phyloP scores from a whole-genome alignment of 768 basidiomycete species.

The Paxillus ammoniavirescens region DNA sequence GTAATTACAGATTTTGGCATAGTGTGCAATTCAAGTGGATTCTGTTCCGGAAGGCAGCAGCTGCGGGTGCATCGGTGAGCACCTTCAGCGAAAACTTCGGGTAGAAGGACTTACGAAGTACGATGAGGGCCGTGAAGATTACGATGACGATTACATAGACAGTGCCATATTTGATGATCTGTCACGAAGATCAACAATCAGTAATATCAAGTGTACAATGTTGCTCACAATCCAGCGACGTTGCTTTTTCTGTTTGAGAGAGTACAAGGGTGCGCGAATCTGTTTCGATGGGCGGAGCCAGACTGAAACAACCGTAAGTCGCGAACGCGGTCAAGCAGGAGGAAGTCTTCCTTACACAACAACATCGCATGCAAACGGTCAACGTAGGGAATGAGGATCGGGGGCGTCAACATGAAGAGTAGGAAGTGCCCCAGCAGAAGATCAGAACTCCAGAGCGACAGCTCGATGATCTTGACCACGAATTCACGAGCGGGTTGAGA shows the following conservation, averaged over 20 bases:
- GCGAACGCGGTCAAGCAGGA: slow-evolving; percentile 5
- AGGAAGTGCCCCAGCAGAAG: slow-evolving; percentile 85
- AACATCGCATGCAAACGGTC: slow-evolving; percentile 89
- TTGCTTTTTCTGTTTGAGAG: slow-evolving; percentile 84
- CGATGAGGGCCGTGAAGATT: slow-evolving; percentile 74
- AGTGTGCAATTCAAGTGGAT: slow-evolving; percentile 63
- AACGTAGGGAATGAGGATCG: slow-evolving; percentile 86
- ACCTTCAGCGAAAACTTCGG: slow-evolving; percentile 4
- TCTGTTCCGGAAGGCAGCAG: slow-evolving; percentile 57
- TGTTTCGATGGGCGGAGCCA: slow-evolving; percentile 95
- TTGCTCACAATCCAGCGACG: slow-evolving; percentile 82
- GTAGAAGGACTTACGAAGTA: slow-evolving; percentile 60
- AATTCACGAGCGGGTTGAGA: slow-evolving; percentile 99
- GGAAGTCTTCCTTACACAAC: slow-evolving; percentile 61
- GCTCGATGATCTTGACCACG: slow-evolving; percentile 95
- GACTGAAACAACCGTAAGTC: slow-evolving; percentile 48
- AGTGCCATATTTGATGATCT: slow-evolving; percentile 84
- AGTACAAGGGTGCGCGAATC: slow-evolving; percentile 89
- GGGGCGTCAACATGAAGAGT: slow-evolving; percentile 87
- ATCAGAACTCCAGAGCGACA: slow-evolving; percentile 94
- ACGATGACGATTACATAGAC: slow-evolving; percentile 69
- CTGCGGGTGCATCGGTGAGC: slow-evolving; percentile 33
- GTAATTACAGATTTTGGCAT: slow-evolving; percentile 63
- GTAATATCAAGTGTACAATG: neutral
- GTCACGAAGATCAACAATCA: slow-evolving; percentile 10